Evolutionary conservation across 1,284 basidiomycete species (phyloP).

Genomic region (Laetiporus sulphureus): DNA sequence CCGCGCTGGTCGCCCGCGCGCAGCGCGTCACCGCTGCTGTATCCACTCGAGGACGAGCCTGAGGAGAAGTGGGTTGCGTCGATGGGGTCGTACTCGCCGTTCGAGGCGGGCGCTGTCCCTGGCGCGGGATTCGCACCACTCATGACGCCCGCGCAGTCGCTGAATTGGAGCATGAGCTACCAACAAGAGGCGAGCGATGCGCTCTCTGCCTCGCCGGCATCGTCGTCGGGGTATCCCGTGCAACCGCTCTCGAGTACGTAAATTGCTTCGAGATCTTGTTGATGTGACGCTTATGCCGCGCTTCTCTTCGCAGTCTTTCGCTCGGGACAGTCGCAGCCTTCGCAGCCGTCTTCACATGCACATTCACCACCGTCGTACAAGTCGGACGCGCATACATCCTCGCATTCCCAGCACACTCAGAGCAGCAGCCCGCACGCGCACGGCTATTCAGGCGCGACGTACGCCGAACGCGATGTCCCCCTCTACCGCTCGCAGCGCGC

Average conservation of each 20-base stretch:
- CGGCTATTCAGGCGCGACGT: neutral
- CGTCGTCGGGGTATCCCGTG: slow-evolving; percentile 10
- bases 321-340: neutral
- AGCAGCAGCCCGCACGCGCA: neutral
- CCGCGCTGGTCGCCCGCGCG: slow-evolving; percentile 2
- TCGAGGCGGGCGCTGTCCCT: slow-evolving; percentile 2
- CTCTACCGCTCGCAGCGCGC: neutral
- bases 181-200: neutral
- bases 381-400: neutral
- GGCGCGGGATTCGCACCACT: slow-evolving; percentile 16
- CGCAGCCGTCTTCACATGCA: neutral
- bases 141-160: slow-evolving; percentile 21
- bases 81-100: slow-evolving; percentile 9
- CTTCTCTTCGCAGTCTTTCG: neutral
- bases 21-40: neutral
- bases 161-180: slow-evolving; percentile 16
- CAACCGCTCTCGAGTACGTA: slow-evolving; percentile 13
- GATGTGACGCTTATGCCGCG: neutral
- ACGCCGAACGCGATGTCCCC: neutral
- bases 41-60: slow-evolving; percentile 3
- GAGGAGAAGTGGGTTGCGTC: slow-evolving; percentile 10
- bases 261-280: neutral
- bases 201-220: slow-evolving; percentile 1
- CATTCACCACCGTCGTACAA: neutral
- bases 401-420: slow-evolving; percentile 1